Conservation (phyloP, 352 stramenopile species). For the Globisporangium abappressorium region DNA sequence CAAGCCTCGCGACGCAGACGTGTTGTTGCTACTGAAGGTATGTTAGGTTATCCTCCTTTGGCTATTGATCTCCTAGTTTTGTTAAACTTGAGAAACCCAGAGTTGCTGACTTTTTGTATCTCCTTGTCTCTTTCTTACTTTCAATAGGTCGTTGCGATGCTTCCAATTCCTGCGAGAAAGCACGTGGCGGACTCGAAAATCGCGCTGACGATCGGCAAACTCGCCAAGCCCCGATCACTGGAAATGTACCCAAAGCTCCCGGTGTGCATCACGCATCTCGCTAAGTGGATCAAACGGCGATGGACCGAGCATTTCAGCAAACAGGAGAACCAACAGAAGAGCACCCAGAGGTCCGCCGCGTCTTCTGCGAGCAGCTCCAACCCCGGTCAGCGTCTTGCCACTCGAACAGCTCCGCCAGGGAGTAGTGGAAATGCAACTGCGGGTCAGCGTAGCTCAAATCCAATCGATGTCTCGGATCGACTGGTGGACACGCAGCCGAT, state of each 20-base stretch:
- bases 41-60: neutral
- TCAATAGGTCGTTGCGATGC: conserved; percentile 63
- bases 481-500: conserved; percentile 30
- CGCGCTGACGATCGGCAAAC: conserved; percentile 54
- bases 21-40: conserved; percentile 17
- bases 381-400: conserved; percentile 15
- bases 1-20: conserved; percentile 11
- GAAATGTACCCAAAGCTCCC: conserved; percentile 35
- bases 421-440: neutral
- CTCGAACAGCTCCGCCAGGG: conserved; percentile 14
- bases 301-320: conserved; percentile 56
- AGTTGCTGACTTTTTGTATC: neutral
- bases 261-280: conserved; percentile 40
- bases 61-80: neutral
- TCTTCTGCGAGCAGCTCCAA: conserved; percentile 4
- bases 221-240: conserved; percentile 41
- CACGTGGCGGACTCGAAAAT: conserved; percentile 61
- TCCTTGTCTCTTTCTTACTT: conserved; percentile 6
- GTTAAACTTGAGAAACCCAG: no score
- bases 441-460: neutral
- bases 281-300: conserved; percentile 70
- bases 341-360: neutral
- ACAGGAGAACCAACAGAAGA: conserved; percentile 13
- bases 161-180: conserved; percentile 49
- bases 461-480: conserved; percentile 16